Evolutionary conservation across 768 basidiomycete species (phyloP).

Genomic region (Rhodotorula diobovata): DNA sequence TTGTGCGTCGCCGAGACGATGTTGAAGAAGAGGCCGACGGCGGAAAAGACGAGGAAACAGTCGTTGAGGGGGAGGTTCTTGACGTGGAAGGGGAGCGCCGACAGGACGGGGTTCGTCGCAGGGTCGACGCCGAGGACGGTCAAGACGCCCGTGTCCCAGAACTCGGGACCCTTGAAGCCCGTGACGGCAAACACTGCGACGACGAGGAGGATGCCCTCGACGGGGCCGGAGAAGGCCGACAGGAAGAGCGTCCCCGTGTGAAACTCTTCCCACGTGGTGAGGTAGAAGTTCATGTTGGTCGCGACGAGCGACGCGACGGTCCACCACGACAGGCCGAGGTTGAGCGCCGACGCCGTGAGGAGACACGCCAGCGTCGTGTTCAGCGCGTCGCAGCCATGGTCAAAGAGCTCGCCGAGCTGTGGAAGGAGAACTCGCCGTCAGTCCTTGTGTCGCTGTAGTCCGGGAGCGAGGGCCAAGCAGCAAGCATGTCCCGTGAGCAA

Average conservation of each 20-base stretch:
- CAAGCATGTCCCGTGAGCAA: background rate
- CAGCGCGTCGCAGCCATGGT: conserved; percentile 77
- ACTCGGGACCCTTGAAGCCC: conserved; percentile 67
- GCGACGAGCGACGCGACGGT: conserved; percentile 80
- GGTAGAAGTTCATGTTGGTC: conserved; percentile 70
- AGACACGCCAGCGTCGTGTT: conserved; percentile 92
- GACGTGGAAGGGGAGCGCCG: conserved; percentile 45
- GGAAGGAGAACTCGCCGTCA: background rate
- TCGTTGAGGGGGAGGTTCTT: conserved; percentile 77
- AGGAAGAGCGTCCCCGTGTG: conserved; percentile 90
- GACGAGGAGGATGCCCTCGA: conserved; percentile 91
- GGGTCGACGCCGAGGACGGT: conserved; percentile 53
- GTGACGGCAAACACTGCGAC: conserved; percentile 69
- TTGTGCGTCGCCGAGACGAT: conserved; percentile 54
- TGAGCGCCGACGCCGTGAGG: conserved; percentile 74
- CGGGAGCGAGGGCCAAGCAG: too few species aligned
- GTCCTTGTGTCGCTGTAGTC: too few species aligned
- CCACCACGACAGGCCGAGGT: conserved; percentile 94
- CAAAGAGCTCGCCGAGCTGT: conserved; percentile 86
- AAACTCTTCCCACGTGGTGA: conserved; percentile 80
- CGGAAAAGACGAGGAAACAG: conserved; percentile 76
- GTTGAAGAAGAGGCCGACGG: conserved; percentile 68
- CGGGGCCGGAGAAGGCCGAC: conserved; percentile 87
- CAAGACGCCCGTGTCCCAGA: conserved; percentile 72
- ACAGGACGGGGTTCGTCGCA: conserved; percentile 53